A percentile compares a stretch with the other conserved stretches of the same genome.
These are phyloP conservation scores for Ceratocystis alfenasii DNA, from an alignment of 2,329 filamentous ascomycete genomes.

Conservation along the genomic window DNA sequence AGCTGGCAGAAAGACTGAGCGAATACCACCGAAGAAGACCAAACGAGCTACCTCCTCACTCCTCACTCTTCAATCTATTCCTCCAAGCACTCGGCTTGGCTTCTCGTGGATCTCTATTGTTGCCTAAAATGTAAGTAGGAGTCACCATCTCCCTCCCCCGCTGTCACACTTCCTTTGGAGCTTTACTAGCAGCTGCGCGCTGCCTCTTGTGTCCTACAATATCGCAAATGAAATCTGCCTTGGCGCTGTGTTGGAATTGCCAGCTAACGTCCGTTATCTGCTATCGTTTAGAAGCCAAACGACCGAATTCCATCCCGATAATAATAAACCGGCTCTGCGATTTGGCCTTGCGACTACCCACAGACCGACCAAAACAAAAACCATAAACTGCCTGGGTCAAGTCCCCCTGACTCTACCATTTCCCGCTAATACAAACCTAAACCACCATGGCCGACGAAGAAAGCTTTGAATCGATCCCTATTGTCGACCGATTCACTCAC, in stretches of 20 bases:
- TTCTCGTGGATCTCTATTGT: neutral
- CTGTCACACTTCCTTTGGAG: neutral
- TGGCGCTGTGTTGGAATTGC: neutral
- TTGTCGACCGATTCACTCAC: slow-evolving; percentile 71
- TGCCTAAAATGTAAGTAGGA: neutral
- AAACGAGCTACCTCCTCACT: neutral
- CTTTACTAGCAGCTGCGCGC: neutral
- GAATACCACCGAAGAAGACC: neutral
- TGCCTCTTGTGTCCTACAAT: neutral
- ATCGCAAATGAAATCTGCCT: neutral
- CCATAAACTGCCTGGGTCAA: neutral
- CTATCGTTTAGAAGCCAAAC: neutral
- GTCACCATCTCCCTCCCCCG: neutral
- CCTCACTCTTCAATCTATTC: neutral
- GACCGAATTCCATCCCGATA: too few relatives aligned
- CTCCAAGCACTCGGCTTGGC: neutral
- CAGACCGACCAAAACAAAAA: neutral
- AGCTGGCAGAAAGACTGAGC: neutral
- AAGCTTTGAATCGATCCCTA: slow-evolving; percentile 66
- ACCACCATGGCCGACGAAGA: slow-evolving; percentile 63
- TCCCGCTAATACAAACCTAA: neutral
- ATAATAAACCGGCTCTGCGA: too few relatives aligned
- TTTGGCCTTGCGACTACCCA: neutral
- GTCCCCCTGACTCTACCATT: too few relatives aligned
- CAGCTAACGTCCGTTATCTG: neutral